Percentiles rank a stretch among this genome's conserved stretches.
Evolutionary conservation across 768 basidiomycete genomes (phyloP).

Genomic region (Mycena galericulata): DNA sequence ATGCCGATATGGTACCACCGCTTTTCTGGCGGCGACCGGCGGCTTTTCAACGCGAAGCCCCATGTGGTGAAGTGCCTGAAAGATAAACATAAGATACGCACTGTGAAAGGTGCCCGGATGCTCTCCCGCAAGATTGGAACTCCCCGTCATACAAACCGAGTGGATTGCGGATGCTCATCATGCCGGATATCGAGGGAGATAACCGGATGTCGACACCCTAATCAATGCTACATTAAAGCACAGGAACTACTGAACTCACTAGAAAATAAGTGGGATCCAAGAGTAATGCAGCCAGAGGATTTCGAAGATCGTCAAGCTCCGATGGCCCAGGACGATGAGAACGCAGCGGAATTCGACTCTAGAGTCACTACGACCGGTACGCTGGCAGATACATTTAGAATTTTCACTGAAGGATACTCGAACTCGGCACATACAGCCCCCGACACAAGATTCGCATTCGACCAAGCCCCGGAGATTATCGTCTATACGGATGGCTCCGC

Average conservation of each 20-base stretch:
- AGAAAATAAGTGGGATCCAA: conserved; percentile 19
- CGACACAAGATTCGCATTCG: neutral
- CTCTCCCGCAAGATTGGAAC: neutral
- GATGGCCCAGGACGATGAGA: neutral
- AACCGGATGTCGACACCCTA: conserved; percentile 1
- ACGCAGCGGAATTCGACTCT: neutral
- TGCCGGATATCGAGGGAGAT: neutral
- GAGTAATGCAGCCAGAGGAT: conserved; percentile 12
- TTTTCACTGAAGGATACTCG: neutral
- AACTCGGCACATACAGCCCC: neutral
- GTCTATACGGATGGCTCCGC: too few species aligned
- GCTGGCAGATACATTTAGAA: conserved; percentile 15
- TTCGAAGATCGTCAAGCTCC: neutral
- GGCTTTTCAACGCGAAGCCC: neutral
- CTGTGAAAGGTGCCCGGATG: neutral
- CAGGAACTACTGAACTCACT: neutral
- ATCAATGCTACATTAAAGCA: conserved; percentile 7
- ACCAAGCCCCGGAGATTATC: too few species aligned
- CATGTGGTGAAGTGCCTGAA: conserved; percentile 7
- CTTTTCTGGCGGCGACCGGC: neutral
- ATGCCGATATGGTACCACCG: conserved; percentile 24
- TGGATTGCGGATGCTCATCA: conserved; percentile 4
- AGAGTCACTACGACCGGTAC: conserved; percentile 9
- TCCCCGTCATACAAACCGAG: neutral
- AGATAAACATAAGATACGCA: conserved; percentile 7